Percentiles rank a stretch among this genome's conserved stretches.
phyloP scores from a whole-genome alignment of 2,329 filamentous ascomycete genomes.

The Cladosporium sp. region DNA sequence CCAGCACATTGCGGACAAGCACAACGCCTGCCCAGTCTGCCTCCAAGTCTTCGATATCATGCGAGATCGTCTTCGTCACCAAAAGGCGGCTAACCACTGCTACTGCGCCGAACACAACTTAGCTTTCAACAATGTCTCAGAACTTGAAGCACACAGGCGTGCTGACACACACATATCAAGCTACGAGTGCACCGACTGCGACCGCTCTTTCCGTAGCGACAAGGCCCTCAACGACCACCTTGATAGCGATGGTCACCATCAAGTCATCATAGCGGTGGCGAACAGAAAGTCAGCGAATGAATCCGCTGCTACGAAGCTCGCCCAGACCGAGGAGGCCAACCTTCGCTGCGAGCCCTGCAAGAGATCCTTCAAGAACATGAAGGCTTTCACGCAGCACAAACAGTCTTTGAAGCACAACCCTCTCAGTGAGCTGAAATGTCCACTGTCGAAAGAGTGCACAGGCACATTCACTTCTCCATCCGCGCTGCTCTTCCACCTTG shows the following conservation, averaged over 20 bases:
- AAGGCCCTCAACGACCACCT: neutral
- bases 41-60: constrained; percentile 6
- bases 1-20: neutral
- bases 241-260: constrained; percentile 4
- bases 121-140: neutral
- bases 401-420: constrained; percentile 18
- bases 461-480: constrained; percentile 15
- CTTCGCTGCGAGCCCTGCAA: constrained; percentile 16
- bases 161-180: too few species aligned
- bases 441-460: neutral
- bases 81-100: constrained; percentile 11
- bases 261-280: neutral
- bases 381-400: constrained; percentile 15
- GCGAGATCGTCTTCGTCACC: constrained; percentile 8
- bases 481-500: constrained; percentile 16
- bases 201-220: too few species aligned
- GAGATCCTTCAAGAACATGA: constrained; percentile 5
- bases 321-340: constrained; percentile 10
- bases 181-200: too few species aligned
- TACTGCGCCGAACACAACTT: constrained; percentile 16
- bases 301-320: neutral
- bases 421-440: constrained; percentile 14
- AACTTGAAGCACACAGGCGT: constrained; percentile 9
- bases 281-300: too few species aligned
- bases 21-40: constrained; percentile 16